phyloP scores from a whole-genome alignment of 441 rosid genomes.

The Aleurites moluccanus region DNA sequence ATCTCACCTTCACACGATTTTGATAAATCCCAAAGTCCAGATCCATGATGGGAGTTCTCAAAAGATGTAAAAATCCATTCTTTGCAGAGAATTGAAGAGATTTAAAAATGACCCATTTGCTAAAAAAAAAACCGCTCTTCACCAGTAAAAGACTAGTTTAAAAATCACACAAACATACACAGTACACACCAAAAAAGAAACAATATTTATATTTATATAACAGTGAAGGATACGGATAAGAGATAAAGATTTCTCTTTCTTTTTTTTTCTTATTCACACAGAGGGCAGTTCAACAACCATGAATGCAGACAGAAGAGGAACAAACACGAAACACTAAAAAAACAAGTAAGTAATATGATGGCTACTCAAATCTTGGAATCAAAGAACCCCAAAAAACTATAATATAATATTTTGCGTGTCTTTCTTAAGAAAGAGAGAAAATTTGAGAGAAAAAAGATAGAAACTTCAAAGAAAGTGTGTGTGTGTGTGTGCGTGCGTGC shows the following conservation, averaged over 20 bases:
- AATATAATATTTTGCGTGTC: slow-evolving; percentile 11
- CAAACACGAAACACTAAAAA: slow-evolving; percentile 30
- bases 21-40: slow-evolving; percentile 49
- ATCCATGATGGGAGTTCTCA: slow-evolving; percentile 56
- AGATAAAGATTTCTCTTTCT: background rate
- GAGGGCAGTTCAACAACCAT: slow-evolving; percentile 40
- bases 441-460: background rate
- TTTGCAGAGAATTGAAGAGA: slow-evolving; percentile 21
- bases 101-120: slow-evolving; percentile 30
- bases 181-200: background rate
- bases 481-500: background rate
- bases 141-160: slow-evolving; percentile 15
- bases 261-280: slow-evolving; percentile 12
- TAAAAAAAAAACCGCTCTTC: slow-evolving; percentile 22
- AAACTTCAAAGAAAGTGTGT: background rate
- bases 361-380: slow-evolving; percentile 15
- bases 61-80: slow-evolving; percentile 30
- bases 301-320: slow-evolving; percentile 30
- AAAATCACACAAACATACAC: slow-evolving; percentile 10
- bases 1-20: slow-evolving; percentile 53
- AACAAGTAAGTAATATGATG: slow-evolving; percentile 24
- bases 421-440: background rate
- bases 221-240: background rate
- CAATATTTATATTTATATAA: background rate
- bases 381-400: background rate